Base-by-base conservation (phyloP, 2,329 filamentous ascomycete genomes). In the Xylaria polymorpha region DNA sequence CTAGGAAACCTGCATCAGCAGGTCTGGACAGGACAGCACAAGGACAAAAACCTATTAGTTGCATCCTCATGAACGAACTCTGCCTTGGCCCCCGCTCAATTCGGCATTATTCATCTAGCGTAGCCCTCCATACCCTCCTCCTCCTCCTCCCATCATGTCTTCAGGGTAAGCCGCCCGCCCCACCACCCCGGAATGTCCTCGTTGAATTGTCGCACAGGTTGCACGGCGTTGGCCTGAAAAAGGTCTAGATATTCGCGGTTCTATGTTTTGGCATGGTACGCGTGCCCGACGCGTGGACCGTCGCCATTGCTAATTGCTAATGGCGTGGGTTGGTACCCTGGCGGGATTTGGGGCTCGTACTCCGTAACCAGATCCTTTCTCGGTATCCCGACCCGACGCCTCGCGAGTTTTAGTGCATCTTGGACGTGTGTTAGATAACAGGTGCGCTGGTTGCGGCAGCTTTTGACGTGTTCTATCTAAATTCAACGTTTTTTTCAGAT, bases 361-460 rank as follows among this genome's bases (percentile, higher is more conserved):
- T 61, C 68, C 59, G 35, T 43, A 43, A 29, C 20, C 46, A 39
- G 57, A 43, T 44, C 48, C 22, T 51, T 67, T 25, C 57, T 71
- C 64, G 60, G 67, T 63, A 69, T 66, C 69, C 43, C 37, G 48
- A 65, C 69, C 43, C 37, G 48, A 65, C 64, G 48, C 64, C 58
- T 65, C 64, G 50, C 60, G 56, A 37, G 18, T 35, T 37, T n/a
- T 29, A 68, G 46, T 67, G 69, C 66, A 72, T 72, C 59, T 67
- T 68, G 55, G 64, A 37, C 74, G 67, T 67, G 69, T 71, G 68
- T 70, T 64, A 70, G 69, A 66, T 56, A 65, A 67, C 53, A 60
- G 71, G 72, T 74, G 72, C 55, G 73, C 67, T 75, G 73, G 71
- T 73, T 69, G 44, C 59, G 50, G 60, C 59, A 53, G 56, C 48